These are phyloP conservation scores for Lyophyllum atratum DNA, from an alignment of 768 basidiomycete species.

Conservation along the genomic window DNA sequence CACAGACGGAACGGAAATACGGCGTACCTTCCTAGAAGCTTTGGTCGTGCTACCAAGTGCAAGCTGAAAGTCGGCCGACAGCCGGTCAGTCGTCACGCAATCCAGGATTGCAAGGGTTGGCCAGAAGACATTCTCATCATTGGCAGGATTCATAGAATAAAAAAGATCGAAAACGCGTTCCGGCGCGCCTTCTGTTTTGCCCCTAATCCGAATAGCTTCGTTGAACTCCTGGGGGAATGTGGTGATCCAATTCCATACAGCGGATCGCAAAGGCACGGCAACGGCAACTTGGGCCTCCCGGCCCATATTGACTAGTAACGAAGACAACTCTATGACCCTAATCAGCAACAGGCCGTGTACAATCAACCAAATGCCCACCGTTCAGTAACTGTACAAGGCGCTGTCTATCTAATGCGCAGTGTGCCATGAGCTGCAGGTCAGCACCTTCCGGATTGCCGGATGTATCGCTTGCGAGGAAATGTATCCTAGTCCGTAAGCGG, in stretches of 20 bases:
- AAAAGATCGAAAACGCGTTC: slow-evolving; percentile 87
- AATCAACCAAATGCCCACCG: slow-evolving; percentile 37
- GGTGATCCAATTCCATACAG: slow-evolving; percentile 91
- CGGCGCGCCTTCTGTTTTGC: slow-evolving; percentile 75
- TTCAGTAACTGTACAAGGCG: slow-evolving; percentile 73
- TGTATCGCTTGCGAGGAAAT: slow-evolving; percentile 52
- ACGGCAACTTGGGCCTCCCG: slow-evolving; percentile 72
- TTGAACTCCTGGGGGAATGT: slow-evolving; percentile 78
- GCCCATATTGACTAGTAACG: slow-evolving; percentile 81
- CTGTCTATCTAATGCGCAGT: slow-evolving; percentile 70
- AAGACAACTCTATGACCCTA: slow-evolving; percentile 63
- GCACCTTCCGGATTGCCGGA: slow-evolving; percentile 57
- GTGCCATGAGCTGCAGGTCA: slow-evolving; percentile 78
- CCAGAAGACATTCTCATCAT: slow-evolving; percentile 65
- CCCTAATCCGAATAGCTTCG: slow-evolving; percentile 62
- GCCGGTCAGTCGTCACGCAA: slow-evolving; percentile 73
- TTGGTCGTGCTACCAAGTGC: slow-evolving; percentile 33
- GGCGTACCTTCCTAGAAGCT: slow-evolving; percentile 38
- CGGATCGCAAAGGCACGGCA: slow-evolving; percentile 70
- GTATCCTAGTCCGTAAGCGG: slow-evolving; percentile 70
- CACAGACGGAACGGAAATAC: background rate
- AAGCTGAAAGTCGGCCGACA: slow-evolving; percentile 57
- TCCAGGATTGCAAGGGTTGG: slow-evolving; percentile 78
- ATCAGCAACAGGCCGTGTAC: slow-evolving; percentile 1
- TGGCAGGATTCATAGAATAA: slow-evolving; percentile 47